phyloP scores from a whole-genome alignment of 2,329 filamentous ascomycete species.

The Aschersonia sp. region DNA sequence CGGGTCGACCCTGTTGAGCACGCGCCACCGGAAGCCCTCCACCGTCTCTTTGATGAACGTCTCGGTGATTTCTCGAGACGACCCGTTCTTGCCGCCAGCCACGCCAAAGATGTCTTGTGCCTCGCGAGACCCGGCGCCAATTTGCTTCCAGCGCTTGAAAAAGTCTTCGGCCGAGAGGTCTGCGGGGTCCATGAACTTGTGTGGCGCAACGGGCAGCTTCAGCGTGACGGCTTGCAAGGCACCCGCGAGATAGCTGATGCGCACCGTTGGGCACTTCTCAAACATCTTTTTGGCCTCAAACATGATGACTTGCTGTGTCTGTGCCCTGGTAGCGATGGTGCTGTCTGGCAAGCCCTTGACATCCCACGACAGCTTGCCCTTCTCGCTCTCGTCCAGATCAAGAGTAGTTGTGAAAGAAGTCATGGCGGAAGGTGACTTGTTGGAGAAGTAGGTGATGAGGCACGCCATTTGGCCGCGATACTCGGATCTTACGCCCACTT shows the following conservation, averaged over 20 bases:
- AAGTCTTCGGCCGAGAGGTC: constrained; percentile 83
- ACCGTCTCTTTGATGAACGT: constrained; percentile 58
- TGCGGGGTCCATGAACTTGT: constrained; percentile 95
- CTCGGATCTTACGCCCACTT: constrained; percentile 83
- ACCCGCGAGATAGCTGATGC: constrained; percentile 87
- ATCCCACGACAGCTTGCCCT: constrained; percentile 61
- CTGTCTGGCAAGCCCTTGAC: constrained; percentile 81
- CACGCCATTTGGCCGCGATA: constrained; percentile 94
- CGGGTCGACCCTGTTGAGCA: constrained; percentile 75
- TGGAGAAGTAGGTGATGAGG: constrained; percentile 88
- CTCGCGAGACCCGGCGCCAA: constrained; percentile 76
- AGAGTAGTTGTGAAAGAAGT: constrained; percentile 89
- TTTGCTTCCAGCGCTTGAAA: constrained; percentile 99
- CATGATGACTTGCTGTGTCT: constrained; percentile 89
- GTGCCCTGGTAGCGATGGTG: constrained; percentile 55
- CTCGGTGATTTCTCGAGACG: constrained; percentile 45
- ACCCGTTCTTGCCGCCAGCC: constrained; percentile 21
- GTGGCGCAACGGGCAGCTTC: constrained; percentile 73
- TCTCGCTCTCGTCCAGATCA: constrained; percentile 59
- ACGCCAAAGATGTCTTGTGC: constrained; percentile 75
- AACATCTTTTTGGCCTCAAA: constrained; percentile 80
- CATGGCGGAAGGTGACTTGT: constrained; percentile 76
- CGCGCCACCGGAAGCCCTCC: constrained; percentile 77
- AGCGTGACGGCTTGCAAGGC: constrained; percentile 85
- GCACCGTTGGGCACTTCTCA: constrained; percentile 72